Conservation (phyloP, 1,139 yeast species). For the Candida sp. region DNA sequence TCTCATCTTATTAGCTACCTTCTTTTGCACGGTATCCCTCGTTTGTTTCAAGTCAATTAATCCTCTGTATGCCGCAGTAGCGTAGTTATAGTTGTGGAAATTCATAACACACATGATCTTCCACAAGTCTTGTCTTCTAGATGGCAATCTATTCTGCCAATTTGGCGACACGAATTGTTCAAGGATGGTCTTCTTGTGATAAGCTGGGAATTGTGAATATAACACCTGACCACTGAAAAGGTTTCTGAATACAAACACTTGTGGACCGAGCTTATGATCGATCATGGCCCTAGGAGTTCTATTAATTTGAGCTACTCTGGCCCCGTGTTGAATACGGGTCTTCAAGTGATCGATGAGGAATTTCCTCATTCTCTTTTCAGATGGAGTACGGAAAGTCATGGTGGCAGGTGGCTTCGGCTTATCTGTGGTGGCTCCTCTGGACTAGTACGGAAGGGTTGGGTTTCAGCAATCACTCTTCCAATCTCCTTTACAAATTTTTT, state of each 20-base stretch:
- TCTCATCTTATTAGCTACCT: slow-evolving; percentile 71
- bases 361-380: slow-evolving; percentile 56
- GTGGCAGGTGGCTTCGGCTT: slow-evolving; percentile 13
- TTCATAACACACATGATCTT: slow-evolving; percentile 87
- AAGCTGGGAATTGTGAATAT: slow-evolving; percentile 83
- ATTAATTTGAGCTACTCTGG: slow-evolving; percentile 45
- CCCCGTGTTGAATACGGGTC: slow-evolving; percentile 47
- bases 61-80: slow-evolving; percentile 77
- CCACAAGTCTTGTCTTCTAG: slow-evolving; percentile 87
- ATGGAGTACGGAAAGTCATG: slow-evolving; percentile 50
- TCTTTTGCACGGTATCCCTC: slow-evolving; percentile 64
- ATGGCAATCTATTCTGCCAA: slow-evolving; percentile 88
- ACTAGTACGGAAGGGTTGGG: background rate
- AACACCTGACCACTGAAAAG: slow-evolving; percentile 88
- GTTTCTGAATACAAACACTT: slow-evolving; percentile 82
- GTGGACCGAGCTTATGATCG: slow-evolving; percentile 64
- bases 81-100: slow-evolving; percentile 63
- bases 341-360: slow-evolving; percentile 52
- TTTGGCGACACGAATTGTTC: slow-evolving; percentile 78
- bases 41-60: slow-evolving; percentile 73
- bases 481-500: background rate
- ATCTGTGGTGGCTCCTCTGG: background rate
- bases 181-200: slow-evolving; percentile 72
- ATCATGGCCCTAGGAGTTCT: slow-evolving; percentile 37
- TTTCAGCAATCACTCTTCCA: background rate